These are phyloP conservation scores for Termitomyces sp. DNA, from an alignment of 768 basidiomycete genomes.

Conservation along the genomic window DNA sequence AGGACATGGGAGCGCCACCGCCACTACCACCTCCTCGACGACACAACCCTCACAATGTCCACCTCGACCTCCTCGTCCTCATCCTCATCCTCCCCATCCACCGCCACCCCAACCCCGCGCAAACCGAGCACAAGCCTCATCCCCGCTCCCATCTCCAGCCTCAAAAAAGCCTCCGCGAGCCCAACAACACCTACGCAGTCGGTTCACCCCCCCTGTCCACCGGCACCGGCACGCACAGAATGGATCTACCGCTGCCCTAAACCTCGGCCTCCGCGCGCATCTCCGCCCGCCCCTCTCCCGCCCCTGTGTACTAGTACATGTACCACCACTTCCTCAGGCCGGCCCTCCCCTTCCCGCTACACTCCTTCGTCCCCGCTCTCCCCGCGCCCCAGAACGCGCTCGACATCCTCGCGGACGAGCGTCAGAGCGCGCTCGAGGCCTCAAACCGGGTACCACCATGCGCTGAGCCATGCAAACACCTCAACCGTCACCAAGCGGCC, in stretches of 20 bases:
- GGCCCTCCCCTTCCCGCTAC: constrained; percentile 20
- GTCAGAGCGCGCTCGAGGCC: constrained; percentile 18
- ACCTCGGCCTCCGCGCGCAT: constrained; percentile 10
- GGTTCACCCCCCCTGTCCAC: constrained; percentile 5
- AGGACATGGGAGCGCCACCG: neutral
- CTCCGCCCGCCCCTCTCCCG: neutral
- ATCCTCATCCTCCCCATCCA: neutral
- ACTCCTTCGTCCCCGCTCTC: constrained; percentile 18
- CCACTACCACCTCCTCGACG: constrained; percentile 1
- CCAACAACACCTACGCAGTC: constrained; percentile 8
- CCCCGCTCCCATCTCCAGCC: constrained; percentile 4
- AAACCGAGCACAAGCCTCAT: constrained; percentile 7
- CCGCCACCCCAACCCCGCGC: constrained; percentile 1
- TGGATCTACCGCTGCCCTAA: constrained; percentile 22
- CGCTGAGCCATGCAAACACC: constrained; percentile 21
- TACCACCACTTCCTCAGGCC: constrained; percentile 19
- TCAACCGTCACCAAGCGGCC: neutral
- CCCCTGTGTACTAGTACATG: constrained; percentile 9
- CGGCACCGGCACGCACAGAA: constrained; percentile 8
- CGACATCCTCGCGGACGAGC: constrained; percentile 19
- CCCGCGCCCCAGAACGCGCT: constrained; percentile 20
- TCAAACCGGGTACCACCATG: constrained; percentile 25
- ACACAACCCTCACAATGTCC: neutral
- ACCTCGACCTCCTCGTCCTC: constrained; percentile 1
- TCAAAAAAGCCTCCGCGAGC: neutral